A percentile compares a stretch with the other conserved stretches of the same genome.
phyloP scores from a whole-genome alignment of 164 flowering plant genomes.

The Piper betle region DNA sequence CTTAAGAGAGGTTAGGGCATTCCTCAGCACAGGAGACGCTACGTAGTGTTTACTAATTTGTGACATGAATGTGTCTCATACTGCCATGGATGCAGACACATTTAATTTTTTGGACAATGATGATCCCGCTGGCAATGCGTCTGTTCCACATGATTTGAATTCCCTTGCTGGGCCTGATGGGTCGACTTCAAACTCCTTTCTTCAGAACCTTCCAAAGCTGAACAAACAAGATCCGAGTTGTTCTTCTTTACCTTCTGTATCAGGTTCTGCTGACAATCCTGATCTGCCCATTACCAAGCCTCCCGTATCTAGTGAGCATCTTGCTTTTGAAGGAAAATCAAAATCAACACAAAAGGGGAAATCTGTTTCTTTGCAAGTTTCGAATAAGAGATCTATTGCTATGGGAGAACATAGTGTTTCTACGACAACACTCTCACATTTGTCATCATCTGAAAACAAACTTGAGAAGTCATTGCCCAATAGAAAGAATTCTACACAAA shows the following conservation, averaged over 20 bases:
- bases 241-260: constrained; percentile 29
- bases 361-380: constrained; percentile 16
- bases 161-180: constrained; percentile 24
- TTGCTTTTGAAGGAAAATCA: constrained; percentile 18
- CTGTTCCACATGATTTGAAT: constrained; percentile 22
- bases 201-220: constrained; percentile 24
- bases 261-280: constrained; percentile 21
- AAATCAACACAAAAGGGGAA: constrained; percentile 29
- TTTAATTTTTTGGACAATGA: constrained; percentile 27
- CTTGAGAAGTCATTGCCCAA: constrained; percentile 12
- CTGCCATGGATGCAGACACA: constrained; percentile 85
- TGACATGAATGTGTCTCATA: constrained; percentile 92
- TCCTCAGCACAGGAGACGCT: constrained; percentile 83
- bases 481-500: constrained; percentile 38
- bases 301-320: constrained; percentile 10
- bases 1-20: constrained; percentile 74
- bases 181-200: constrained; percentile 9
- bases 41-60: constrained; percentile 93
- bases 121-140: constrained; percentile 24
- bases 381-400: constrained; percentile 27
- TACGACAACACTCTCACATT: constrained; percentile 11
- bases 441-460: constrained; percentile 37
- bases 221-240: constrained; percentile 20
- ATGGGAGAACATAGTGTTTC: constrained; percentile 14
- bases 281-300: constrained; percentile 9